These are phyloP conservation scores for Arabis alpina DNA, from an alignment of 345 rosid genomes.

Conservation along the genomic window DNA sequence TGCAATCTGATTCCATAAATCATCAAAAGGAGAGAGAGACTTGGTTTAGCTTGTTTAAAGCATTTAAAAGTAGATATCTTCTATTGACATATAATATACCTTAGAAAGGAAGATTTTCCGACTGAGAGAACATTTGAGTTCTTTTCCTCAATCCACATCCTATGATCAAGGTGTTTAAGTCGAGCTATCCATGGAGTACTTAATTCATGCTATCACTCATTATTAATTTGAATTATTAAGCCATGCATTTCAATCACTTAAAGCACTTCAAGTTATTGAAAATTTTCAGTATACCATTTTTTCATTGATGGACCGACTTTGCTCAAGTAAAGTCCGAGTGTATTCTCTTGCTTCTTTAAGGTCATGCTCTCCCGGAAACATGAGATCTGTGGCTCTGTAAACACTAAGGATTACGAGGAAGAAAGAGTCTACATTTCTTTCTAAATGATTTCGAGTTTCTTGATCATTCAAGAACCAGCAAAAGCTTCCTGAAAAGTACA, in stretches of 20 bases:
- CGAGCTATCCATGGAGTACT: slow-evolving; percentile 62
- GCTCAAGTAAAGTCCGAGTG: slow-evolving; percentile 50
- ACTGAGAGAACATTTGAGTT: slow-evolving; percentile 48
- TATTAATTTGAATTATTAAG: not conserved
- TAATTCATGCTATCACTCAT: slow-evolving; percentile 46
- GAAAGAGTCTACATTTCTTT: slow-evolving; percentile 43
- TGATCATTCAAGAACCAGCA: slow-evolving; percentile 59
- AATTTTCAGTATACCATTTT: slow-evolving; percentile 9
- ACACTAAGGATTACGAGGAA: slow-evolving; percentile 51
- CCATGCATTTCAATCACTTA: not conserved
- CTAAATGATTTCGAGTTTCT: slow-evolving; percentile 43
- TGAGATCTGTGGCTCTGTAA: slow-evolving; percentile 61
- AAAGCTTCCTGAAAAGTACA: slow-evolving; percentile 50
- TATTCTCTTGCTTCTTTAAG: slow-evolving; percentile 57
- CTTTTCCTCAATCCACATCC: slow-evolving; percentile 64
- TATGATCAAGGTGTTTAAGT: slow-evolving; percentile 62
- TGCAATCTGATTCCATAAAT: slow-evolving; percentile 48
- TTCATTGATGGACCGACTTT: slow-evolving; percentile 18
- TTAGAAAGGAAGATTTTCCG: slow-evolving; percentile 54
- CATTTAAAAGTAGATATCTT: not conserved
- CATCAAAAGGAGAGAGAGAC: not conserved
- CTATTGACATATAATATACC: slow-evolving; percentile 40
- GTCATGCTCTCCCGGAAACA: slow-evolving; percentile 59
- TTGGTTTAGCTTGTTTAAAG: not conserved
- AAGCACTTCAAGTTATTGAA: not conserved